Conservation (phyloP, 306 rosid genomes). For the Heteromeles arbutifolia region DNA sequence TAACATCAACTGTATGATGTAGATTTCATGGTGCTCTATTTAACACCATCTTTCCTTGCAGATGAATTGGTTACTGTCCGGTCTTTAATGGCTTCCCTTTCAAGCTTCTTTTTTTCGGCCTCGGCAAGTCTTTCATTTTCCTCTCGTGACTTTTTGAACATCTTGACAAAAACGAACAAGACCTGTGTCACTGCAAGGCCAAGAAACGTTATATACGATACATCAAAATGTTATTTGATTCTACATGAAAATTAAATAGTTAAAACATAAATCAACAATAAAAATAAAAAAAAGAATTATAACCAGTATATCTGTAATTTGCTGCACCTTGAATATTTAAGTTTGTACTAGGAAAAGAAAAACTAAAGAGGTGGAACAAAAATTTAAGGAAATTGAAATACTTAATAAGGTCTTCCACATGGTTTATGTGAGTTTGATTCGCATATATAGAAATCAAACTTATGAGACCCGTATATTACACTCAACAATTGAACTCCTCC, state of each 20-base stretch:
- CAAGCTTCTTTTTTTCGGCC: slow-evolving; percentile 77
- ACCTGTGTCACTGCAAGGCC: slow-evolving; percentile 84
- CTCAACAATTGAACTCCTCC: too few species aligned
- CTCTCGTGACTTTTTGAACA: slow-evolving; percentile 85
- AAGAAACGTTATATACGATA: not conserved
- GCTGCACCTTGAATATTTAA: not conserved
- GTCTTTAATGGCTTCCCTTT: slow-evolving; percentile 92
- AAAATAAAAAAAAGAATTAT: not conserved
- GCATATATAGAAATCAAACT: too few species aligned
- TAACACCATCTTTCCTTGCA: slow-evolving; percentile 33
- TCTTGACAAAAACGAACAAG: slow-evolving; percentile 70
- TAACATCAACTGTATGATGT: not conserved
- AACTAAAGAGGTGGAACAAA: too few species aligned
- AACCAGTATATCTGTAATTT: not conserved
- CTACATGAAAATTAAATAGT: not conserved
- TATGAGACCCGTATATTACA: too few species aligned
- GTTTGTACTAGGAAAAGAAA: not conserved
- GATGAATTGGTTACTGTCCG: slow-evolving; percentile 34
- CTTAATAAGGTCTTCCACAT: too few species aligned
- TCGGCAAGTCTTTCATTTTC: slow-evolving; percentile 87
- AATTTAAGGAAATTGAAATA: too few species aligned
- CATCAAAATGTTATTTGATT: not conserved
- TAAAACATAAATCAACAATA: not conserved
- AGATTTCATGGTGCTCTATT: slow-evolving; percentile 16
- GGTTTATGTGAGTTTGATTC: too few species aligned